Evolutionary conservation across 108 stramenopile genomes (phyloP), one percentile per base, ranked within the genome.

Genomic region (Craspedostauros australis): DNA sequence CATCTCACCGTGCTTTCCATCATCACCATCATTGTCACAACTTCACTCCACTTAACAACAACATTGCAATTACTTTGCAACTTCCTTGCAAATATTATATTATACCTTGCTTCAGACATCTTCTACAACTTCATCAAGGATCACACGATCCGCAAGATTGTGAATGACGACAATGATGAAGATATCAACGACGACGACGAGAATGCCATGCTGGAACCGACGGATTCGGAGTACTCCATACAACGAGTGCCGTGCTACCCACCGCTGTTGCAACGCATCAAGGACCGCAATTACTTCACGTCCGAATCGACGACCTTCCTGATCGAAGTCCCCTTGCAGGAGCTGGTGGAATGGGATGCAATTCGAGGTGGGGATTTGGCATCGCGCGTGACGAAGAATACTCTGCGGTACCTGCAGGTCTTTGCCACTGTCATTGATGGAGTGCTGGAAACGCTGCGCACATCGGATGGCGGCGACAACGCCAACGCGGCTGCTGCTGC

Each of bases 381-480:
- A 0, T 44, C 66, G 26, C 76, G 83, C 21, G 84, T 79, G 40
- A 68, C 66, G 6, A 46, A 51, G 19, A 91, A 91, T 70, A 77
- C 79, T 15, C 55, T 76, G 51, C 69, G 89, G 22, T 91, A 91
- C 39, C 73, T 79, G 6, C 65, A 80, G 24, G 33, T 91, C 34
- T 87, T 91, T 67, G 70, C 69, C 50, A 50, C 61, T 25, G 85
- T 80, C 14, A 55, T 91, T 30, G 89, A 91, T 73, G 45, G 44
- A 1, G 37, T 69, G 14, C 52, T 91, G 50, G 52, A 56, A 2
- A 37, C 62, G 60, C 31, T 33, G 39, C 9, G 19, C n/a, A 33
- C 62, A 22, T 1, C 42, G 7, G 19, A 15, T 12, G 22, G 24
- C 12, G 24, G 19, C 28, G 16, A 19, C 16, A 21, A 25, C 20